Evolutionary conservation across 2,329 filamentous ascomycete species (phyloP), one percentile per base, ranked within the genome.

Genomic region (Penicillium sp.): DNA sequence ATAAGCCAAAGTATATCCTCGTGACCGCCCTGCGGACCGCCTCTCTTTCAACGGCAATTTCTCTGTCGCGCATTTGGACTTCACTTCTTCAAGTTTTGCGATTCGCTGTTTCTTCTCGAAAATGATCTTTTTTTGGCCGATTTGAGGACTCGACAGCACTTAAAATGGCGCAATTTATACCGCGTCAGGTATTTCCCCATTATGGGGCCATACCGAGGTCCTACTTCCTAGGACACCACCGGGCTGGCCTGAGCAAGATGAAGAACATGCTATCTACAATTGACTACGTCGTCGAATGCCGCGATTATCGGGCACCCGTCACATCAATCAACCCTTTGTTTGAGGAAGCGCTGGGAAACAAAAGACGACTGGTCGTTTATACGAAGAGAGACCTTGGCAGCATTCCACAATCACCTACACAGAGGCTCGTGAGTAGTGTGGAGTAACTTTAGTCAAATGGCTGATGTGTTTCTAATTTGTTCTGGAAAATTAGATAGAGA

Each of bases 201-300:
- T 89, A 94, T 70, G 81, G 83, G 57, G 90, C 88, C 55, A 89
- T 98, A 63, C 89, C 91, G 42, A 88, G 92, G 66, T 95, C 94
- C 61, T 99, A 98, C 80, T 99, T 92, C 80, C 85, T 98, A 51
- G 95, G 95, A 64, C 95, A 99, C 79, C 95, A 99, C 82, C 86
- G 87, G 62, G 85, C 90, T 10, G 95, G 91, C 16, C 83, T 97
- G 35, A 82, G 85, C 52, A 89, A 91, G 74, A 97, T 98, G 89
- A 91, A 91, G 74, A 86, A 86, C 42, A 84, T 91, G 73, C 85
- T 99, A 52, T 87, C 88, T 30, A 88, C 87, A 64, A 91, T 97
- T 70, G 90, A 93, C 71, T 87, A 98, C 46, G 87, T 99, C 57
- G 86, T 99, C 72, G 95, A 99, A 81, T 97, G 93, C 76, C 91